Conservation (phyloP, 2,329 filamentous ascomycete species). For the Neofusicoccum parvum region DNA sequence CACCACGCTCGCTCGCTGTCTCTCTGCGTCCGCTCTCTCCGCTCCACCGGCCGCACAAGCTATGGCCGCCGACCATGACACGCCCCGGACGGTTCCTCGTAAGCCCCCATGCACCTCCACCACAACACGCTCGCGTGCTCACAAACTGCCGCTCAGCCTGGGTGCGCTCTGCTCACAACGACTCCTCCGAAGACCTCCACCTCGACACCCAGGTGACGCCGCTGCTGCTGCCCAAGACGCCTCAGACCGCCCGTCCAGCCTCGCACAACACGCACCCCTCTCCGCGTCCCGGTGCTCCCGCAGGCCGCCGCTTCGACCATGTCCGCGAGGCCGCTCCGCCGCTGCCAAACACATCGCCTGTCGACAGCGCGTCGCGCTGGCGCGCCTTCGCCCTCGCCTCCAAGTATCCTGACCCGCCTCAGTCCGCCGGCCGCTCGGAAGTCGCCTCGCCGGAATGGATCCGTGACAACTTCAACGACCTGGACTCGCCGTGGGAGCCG, state of each 20-base stretch:
- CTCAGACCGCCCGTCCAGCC: conserved; percentile 36
- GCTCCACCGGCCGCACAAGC: not conserved
- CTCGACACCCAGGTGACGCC: conserved; percentile 11
- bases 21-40: conserved; percentile 5
- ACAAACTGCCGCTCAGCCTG: conserved; percentile 29
- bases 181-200: conserved; percentile 23
- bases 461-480: conserved; percentile 51
- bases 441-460: conserved; percentile 49
- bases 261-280: conserved; percentile 42
- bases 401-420: conserved; percentile 29
- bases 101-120: conserved; percentile 6
- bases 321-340: conserved; percentile 40
- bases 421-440: conserved; percentile 39
- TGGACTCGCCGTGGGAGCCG: conserved; percentile 55
- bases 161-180: conserved; percentile 41
- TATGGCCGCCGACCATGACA: conserved; percentile 14
- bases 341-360: conserved; percentile 36
- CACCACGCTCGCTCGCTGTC: conserved; percentile 2
- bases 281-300: conserved; percentile 39
- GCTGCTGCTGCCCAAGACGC: conserved; percentile 27
- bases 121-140: not conserved
- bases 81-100: conserved; percentile 18
- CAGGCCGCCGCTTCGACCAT: conserved; percentile 43
- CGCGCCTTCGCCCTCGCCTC: conserved; percentile 39
- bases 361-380: conserved; percentile 42